phyloP scores from a whole-genome alignment of 257 asterid genomes.

The Perilla frutescens region DNA sequence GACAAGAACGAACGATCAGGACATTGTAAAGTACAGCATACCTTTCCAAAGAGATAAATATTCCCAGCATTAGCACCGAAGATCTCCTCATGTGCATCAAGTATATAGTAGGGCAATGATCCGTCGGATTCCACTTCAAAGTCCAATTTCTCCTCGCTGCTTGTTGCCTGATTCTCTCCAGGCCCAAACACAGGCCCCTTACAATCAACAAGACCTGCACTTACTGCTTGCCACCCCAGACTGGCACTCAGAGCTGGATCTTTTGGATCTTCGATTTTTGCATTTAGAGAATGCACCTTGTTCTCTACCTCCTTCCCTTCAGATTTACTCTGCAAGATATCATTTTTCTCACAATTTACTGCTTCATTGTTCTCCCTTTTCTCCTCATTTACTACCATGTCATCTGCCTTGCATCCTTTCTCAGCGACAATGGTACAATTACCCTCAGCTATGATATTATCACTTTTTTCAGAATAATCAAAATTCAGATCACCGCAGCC shows the following conservation, averaged over 20 bases:
- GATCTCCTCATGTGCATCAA: slow-evolving; percentile 87
- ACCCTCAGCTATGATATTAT: slow-evolving; percentile 29
- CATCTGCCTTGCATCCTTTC: slow-evolving; percentile 23
- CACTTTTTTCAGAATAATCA: slow-evolving; percentile 30
- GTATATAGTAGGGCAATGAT: slow-evolving; percentile 82
- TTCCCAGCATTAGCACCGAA: slow-evolving; percentile 78
- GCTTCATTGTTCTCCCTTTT: slow-evolving; percentile 34
- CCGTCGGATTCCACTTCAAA: slow-evolving; percentile 79
- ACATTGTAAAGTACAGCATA: slow-evolving; percentile 31
- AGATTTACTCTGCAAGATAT: slow-evolving; percentile 35
- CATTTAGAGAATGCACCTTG: slow-evolving; percentile 70
- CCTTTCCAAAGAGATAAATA: slow-evolving; percentile 96
- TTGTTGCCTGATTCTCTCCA: slow-evolving; percentile 39
- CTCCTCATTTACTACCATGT: slow-evolving; percentile 34
- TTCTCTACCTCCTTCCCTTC: slow-evolving; percentile 56
- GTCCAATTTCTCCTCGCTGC: slow-evolving; percentile 62
- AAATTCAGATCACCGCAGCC: slow-evolving; percentile 38
- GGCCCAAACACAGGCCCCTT: slow-evolving; percentile 38
- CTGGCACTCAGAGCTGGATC: slow-evolving; percentile 78
- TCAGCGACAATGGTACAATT: slow-evolving; percentile 27
- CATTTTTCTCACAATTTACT: slow-evolving; percentile 34
- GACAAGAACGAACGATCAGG: slow-evolving; percentile 15
- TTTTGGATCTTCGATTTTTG: slow-evolving; percentile 64
- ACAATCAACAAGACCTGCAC: slow-evolving; percentile 52
- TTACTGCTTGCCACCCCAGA: slow-evolving; percentile 77